Conservation (phyloP, 1,284 basidiomycete species). For the Ustilago curta region DNA sequence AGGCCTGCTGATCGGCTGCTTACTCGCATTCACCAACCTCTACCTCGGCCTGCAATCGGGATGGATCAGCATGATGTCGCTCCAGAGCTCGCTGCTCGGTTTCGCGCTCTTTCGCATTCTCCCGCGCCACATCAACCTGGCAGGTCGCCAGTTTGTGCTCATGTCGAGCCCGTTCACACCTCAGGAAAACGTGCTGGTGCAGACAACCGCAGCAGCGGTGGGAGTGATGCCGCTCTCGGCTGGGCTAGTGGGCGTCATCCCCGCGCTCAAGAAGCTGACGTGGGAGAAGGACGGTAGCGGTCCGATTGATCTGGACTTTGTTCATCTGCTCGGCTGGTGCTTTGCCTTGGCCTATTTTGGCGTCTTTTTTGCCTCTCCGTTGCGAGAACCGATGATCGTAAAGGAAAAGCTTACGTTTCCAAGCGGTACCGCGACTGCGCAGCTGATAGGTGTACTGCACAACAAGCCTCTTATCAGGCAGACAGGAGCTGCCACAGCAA, state of each 20-base stretch:
- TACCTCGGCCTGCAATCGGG: conserved; percentile 83
- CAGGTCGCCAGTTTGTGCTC: conserved; percentile 27
- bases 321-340: conserved; percentile 43
- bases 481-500: not conserved
- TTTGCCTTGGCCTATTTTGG: conserved; percentile 71
- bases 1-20: conserved; percentile 78
- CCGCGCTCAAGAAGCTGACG: conserved; percentile 83
- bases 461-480: conserved; percentile 27
- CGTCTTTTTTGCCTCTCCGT: conserved; percentile 91
- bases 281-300: conserved; percentile 80
- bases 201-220: conserved; percentile 89
- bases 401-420: conserved; percentile 94
- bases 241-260: conserved; percentile 90
- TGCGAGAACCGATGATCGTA: conserved; percentile 93
- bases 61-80: conserved; percentile 89
- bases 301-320: conserved; percentile 74
- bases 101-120: conserved; percentile 83
- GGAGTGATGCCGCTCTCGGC: conserved; percentile 87
- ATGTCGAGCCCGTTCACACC: conserved; percentile 76
- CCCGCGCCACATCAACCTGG: conserved; percentile 53
- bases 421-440: conserved; percentile 93
- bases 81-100: conserved; percentile 90
- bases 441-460: conserved; percentile 92
- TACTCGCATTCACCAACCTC: conserved; percentile 81
- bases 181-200: conserved; percentile 88